Conservation (phyloP, 164 flowering plant genomes). For the Amborella trichopoda region DNA sequence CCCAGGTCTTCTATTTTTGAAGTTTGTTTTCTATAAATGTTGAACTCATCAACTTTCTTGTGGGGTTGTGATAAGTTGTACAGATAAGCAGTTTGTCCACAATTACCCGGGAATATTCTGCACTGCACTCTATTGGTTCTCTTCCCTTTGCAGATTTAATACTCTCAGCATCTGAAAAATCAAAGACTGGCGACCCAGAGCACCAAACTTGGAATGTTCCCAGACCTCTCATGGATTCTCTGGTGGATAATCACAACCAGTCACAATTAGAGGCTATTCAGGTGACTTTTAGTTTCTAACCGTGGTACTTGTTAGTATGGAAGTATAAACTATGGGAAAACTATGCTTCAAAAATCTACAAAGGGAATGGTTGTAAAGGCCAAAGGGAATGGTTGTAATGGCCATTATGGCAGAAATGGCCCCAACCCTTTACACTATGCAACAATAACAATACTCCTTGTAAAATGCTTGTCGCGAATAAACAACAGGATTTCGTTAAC, state of each 20-base stretch:
- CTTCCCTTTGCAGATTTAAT: constrained; percentile 80
- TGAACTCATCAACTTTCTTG: too few species aligned
- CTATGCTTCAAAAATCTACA: too few species aligned
- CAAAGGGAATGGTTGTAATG: too few species aligned
- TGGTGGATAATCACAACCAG: constrained; percentile 49
- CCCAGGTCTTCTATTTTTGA: too few species aligned
- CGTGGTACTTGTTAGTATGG: background rate
- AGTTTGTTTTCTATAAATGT: too few species aligned
- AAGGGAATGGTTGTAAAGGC: too few species aligned
- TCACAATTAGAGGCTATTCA: constrained; percentile 71
- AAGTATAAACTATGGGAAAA: too few species aligned
- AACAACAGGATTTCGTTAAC: too few species aligned
- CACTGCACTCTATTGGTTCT: constrained; percentile 45
- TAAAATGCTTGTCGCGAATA: too few species aligned
- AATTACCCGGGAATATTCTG: constrained; percentile 76
- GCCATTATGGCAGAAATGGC: too few species aligned
- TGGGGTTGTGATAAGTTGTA: background rate
- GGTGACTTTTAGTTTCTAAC: constrained; percentile 27
- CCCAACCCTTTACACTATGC: too few species aligned
- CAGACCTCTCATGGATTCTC: constrained; percentile 41
- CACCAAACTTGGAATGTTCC: constrained; percentile 68
- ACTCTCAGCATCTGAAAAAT: constrained; percentile 39
- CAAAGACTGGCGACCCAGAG: constrained; percentile 15
- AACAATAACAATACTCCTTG: too few species aligned
- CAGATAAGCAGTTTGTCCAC: constrained; percentile 95